Evolutionary conservation across 2,329 filamentous ascomycete genomes (phyloP).

Genomic region (Cephalotrichum gorgonifer): DNA sequence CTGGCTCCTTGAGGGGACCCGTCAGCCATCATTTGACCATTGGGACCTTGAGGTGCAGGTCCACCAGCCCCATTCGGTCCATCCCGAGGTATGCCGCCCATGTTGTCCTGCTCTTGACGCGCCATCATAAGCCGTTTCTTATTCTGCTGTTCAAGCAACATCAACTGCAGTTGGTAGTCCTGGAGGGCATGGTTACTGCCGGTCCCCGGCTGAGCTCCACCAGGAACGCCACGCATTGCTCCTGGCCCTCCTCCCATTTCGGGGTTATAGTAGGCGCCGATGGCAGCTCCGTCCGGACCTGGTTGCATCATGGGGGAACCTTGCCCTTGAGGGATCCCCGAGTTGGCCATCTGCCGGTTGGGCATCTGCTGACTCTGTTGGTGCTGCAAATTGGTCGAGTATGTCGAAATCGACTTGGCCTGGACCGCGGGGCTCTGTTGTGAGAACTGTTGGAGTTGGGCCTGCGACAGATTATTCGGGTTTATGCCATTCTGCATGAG

Average conservation of each 20-base stretch:
- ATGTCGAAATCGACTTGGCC: constrained; percentile 78
- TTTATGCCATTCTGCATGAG: constrained; percentile 64
- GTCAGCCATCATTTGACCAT: constrained; percentile 54
- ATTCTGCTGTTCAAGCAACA: constrained; percentile 79
- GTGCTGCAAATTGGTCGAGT: constrained; percentile 74
- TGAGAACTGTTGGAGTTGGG: constrained; percentile 61
- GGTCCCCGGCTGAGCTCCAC: constrained; percentile 33
- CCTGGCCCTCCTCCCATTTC: constrained; percentile 41
- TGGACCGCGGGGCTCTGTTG: constrained; percentile 50
- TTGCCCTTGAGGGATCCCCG: constrained; percentile 60
- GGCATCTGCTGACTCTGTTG: constrained; percentile 75
- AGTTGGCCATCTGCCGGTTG: constrained; percentile 68
- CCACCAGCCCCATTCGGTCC: constrained; percentile 44
- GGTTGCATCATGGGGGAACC: constrained; percentile 74
- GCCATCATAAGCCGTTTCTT: constrained; percentile 81
- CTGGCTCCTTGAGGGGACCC: constrained; percentile 61
- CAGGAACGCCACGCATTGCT: constrained; percentile 47
- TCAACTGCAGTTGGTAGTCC: constrained; percentile 84
- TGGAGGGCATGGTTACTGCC: constrained; percentile 69
- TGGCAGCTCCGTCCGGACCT: constrained; percentile 52
- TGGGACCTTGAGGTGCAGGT: constrained; percentile 35
- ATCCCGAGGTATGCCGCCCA: constrained; percentile 36
- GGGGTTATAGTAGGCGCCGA: constrained; percentile 53
- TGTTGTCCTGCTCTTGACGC: constrained; percentile 63
- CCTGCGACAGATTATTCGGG: constrained; percentile 58